Evolutionary conservation across 2,329 filamentous ascomycete species (phyloP).

Genomic region (Lecanicillium sp.): DNA sequence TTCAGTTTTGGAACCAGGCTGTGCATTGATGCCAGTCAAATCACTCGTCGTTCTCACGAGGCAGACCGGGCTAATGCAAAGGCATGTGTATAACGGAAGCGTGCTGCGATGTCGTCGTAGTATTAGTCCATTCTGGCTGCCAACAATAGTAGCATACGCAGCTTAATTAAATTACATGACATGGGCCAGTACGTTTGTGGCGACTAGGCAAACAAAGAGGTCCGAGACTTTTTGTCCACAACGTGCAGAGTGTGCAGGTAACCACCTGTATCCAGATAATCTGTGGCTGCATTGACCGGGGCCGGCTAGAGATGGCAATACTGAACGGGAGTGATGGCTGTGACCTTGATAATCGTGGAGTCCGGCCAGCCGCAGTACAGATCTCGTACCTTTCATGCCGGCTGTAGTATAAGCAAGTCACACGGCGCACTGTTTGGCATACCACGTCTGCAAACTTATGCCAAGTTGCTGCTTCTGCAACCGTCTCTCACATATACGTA

Average conservation of each 20-base stretch:
- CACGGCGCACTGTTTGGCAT: too few species aligned
- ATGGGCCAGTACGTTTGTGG: background rate
- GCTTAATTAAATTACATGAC: background rate
- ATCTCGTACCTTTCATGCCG: background rate
- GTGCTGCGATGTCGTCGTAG: background rate
- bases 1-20: too few species aligned
- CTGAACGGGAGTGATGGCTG: too few species aligned
- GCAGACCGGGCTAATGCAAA: too few species aligned
- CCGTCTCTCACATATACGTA: too few species aligned
- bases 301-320: background rate
- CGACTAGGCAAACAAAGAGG: background rate
- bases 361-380: background rate
- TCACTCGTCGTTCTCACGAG: too few species aligned
- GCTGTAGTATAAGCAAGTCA: too few species aligned
- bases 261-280: background rate
- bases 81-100: background rate
- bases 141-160: background rate
- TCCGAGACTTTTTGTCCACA: background rate
- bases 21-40: too few species aligned
- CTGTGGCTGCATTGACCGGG: background rate
- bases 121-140: too few species aligned
- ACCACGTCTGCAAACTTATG: too few species aligned
- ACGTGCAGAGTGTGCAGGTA: background rate
- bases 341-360: too few species aligned
- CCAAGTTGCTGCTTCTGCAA: too few species aligned